Conservation (phyloP, 2,329 filamentous ascomycete genomes). For the Fusarium sp. region DNA sequence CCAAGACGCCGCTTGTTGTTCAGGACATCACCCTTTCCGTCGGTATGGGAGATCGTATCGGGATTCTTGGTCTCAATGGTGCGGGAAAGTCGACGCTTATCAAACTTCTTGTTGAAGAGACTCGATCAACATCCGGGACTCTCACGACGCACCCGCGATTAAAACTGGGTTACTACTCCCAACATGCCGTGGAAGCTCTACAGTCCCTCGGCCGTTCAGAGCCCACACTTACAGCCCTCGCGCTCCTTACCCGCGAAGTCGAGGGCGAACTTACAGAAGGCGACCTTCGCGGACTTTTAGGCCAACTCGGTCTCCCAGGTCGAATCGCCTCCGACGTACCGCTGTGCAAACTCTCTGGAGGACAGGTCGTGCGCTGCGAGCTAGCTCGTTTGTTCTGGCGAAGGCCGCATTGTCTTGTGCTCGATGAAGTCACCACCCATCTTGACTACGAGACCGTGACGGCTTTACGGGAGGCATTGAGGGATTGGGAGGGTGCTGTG, state of each 20-base stretch:
- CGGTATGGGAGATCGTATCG: constrained; percentile 79
- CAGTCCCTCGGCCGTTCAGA: constrained; percentile 65
- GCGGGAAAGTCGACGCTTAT: constrained; percentile 85
- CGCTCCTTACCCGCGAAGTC: constrained; percentile 70
- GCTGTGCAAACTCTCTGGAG: constrained; percentile 79
- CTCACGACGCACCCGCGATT: constrained; percentile 76
- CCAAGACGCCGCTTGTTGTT: constrained; percentile 60
- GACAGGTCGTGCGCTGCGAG: constrained; percentile 77
- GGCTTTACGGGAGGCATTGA: constrained; percentile 75
- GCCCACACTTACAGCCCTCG: constrained; percentile 72
- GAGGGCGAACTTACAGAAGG: constrained; percentile 72
- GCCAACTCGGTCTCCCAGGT: constrained; percentile 77
- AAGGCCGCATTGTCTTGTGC: constrained; percentile 77
- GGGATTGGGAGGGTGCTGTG: constrained; percentile 78
- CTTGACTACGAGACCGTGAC: constrained; percentile 85
- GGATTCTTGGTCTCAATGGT: constrained; percentile 83
- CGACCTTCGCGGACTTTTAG: constrained; percentile 74
- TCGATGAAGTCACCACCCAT: constrained; percentile 89
- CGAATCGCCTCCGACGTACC: constrained; percentile 80
- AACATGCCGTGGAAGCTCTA: constrained; percentile 80
- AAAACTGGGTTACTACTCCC: constrained; percentile 81
- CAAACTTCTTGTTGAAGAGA: constrained; percentile 74
- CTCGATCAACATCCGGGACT: constrained; percentile 71
- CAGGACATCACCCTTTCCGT: constrained; percentile 76
- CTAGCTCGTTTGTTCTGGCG: constrained; percentile 77